Base-by-base conservation (phyloP, 2,329 filamentous ascomycete genomes). In the Pestalotiopsis fici region DNA sequence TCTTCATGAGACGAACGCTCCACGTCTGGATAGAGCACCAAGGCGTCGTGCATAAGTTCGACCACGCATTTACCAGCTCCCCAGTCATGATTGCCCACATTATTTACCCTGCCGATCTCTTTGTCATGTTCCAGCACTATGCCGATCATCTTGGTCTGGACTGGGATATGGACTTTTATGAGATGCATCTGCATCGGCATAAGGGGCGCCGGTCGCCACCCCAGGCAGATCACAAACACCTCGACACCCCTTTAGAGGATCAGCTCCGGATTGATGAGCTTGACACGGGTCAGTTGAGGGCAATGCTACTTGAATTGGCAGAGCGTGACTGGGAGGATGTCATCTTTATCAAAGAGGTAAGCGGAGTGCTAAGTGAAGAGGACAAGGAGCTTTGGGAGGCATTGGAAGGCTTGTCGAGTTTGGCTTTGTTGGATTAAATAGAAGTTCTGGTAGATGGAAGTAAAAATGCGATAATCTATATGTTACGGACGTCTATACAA, bases 41-140 rank as follows among this genome's bases (percentile, higher is more conserved):
- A 9, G 13, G n/a, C 2, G 25, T 7, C 27, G 28, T 64, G 7
- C 15, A 23, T 4, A 21, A 37, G 18, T 56, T 55, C 61, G 12
- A 9, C 27, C 28, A 37, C 54, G 39, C 50, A 3, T 57, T 65
- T 25, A 47, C 63, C n/a, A 59, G 25, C n/a, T 57, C 63, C 21
- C 13, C 28, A 9, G 28, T 35, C n/a, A 18, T 65, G 27, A 25
- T 59, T 21, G 21, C 63, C 11, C 50, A 43, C 23, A 18, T 65
- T 7, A 28, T 65, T 9, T 59, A 65, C 28, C 63, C 54, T 9
- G 54, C 63, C 31, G 63, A 65, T 23, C 28, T 65, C 25, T 65
- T 65, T 50, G 28, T 57, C 18, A 28, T n/a, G 11, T 21, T 65
- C 4, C 63, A 59, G 54, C 63, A 50, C 28, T 65, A 21, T 25